Percentiles rank a stretch among this genome's conserved stretches.
Evolutionary conservation across 208 protist genomes (phyloP).

Genomic region (Crithidia acanthocephali): DNA sequence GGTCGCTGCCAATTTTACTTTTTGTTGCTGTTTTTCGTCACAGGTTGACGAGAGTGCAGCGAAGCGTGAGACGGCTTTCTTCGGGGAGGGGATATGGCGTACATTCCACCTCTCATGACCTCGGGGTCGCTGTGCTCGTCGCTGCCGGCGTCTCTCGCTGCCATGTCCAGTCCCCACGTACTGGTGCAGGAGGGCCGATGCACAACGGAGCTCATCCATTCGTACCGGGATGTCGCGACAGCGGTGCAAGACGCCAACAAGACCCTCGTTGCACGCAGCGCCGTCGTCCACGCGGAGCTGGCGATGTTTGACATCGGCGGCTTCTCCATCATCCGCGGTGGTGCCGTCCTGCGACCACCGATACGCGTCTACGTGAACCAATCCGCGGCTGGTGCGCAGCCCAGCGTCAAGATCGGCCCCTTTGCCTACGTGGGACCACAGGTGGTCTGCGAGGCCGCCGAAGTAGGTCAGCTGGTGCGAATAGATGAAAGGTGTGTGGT

Average conservation of each 20-base stretch:
- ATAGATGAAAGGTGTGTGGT: slow-evolving; percentile 70
- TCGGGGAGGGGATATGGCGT: background rate
- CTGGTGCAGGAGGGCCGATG: background rate
- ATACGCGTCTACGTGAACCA: slow-evolving; percentile 50
- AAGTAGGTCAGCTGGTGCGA: slow-evolving; percentile 55
- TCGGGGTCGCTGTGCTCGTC: slow-evolving; percentile 24
- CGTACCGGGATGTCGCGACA: slow-evolving; percentile 7
- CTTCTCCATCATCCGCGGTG: slow-evolving; percentile 37
- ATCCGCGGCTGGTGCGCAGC: slow-evolving; percentile 28
- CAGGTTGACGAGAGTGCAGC: too few species aligned
- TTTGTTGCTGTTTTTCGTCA: too few species aligned
- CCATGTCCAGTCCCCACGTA: background rate
- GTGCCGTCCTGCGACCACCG: slow-evolving; percentile 57
- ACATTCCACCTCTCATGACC: slow-evolving; percentile 46
- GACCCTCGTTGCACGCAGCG: background rate
- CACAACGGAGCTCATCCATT: slow-evolving; percentile 14
- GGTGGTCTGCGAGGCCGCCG: slow-evolving; percentile 61
- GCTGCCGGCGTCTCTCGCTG: background rate
- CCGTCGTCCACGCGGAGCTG: slow-evolving; percentile 51
- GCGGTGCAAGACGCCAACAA: background rate
- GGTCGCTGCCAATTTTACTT: too few species aligned
- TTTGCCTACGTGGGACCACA: slow-evolving; percentile 53
- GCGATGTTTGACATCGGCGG: slow-evolving; percentile 34
- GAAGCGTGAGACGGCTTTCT: too few species aligned
- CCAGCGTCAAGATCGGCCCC: slow-evolving; percentile 43